Conservation (phyloP, 2,329 filamentous ascomycete genomes). For the Fusarium sp. region DNA sequence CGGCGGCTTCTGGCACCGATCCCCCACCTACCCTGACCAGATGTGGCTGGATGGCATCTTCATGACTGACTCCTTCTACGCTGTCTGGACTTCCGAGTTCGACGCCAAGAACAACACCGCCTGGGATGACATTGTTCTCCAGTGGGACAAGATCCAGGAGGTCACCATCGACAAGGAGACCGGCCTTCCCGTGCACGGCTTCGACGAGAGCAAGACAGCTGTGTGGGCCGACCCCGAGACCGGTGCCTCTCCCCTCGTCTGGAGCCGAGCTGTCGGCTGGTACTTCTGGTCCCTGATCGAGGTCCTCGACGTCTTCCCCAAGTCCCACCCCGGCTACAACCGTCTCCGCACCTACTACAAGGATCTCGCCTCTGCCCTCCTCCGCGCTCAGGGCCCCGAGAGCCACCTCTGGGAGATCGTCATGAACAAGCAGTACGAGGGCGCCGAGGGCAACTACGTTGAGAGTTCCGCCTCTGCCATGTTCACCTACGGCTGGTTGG, state of each 20-base stretch:
- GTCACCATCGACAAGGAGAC: conserved; percentile 55
- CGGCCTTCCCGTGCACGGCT: conserved; percentile 66
- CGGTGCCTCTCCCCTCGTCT: conserved; percentile 65
- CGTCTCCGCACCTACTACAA: conserved; percentile 54
- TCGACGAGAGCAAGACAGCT: conserved; percentile 62
- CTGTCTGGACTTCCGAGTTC: conserved; percentile 56
- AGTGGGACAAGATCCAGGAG: conserved; percentile 60
- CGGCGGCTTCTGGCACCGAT: conserved; percentile 67
- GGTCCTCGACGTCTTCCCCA: conserved; percentile 60
- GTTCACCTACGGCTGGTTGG: conserved; percentile 66
- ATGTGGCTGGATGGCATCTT: conserved; percentile 66
- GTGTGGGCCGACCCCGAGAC: conserved; percentile 64
- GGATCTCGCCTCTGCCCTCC: conserved; percentile 30
- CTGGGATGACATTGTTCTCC: conserved; percentile 59
- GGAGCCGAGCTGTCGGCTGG: conserved; percentile 68
- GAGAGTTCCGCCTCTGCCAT: conserved; percentile 71
- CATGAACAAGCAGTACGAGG: conserved; percentile 63
- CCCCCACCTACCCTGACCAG: conserved; percentile 62
- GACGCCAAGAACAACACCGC: conserved; percentile 55
- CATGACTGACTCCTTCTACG: conserved; percentile 62
- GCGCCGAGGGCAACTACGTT: conserved; percentile 67
- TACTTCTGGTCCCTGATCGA: conserved; percentile 66
- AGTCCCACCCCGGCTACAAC: conserved; percentile 52
- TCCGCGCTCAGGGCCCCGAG: conserved; percentile 57
- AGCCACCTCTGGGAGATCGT: conserved; percentile 69